These are phyloP conservation scores for Thermothelomyces thermophilus DNA, from an alignment of 2,329 filamentous ascomycete species.

Conservation along the genomic window DNA sequence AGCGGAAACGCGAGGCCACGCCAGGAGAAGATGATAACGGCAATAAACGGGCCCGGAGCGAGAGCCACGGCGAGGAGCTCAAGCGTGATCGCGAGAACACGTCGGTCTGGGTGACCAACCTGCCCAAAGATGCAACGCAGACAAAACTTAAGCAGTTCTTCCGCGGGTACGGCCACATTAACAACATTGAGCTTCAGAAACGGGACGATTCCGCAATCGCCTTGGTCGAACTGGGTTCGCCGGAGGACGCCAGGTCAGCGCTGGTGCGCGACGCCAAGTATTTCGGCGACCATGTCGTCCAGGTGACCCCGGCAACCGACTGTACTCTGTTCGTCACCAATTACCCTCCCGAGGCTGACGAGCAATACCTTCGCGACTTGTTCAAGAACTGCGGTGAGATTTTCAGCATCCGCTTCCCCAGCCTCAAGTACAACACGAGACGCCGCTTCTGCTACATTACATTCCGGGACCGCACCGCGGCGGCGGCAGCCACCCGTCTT, in stretches of 20 bases:
- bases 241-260: slow-evolving; percentile 75
- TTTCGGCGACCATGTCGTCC: slow-evolving; percentile 65
- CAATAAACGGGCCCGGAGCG: slow-evolving; percentile 61
- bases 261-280: slow-evolving; percentile 75
- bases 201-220: slow-evolving; percentile 59
- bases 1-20: slow-evolving; percentile 68
- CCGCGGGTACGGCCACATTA: slow-evolving; percentile 79
- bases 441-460: slow-evolving; percentile 94
- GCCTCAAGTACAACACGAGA: slow-evolving; percentile 78
- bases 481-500: slow-evolving; percentile 64
- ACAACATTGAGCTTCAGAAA: slow-evolving; percentile 62
- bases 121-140: slow-evolving; percentile 64
- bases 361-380: slow-evolving; percentile 59
- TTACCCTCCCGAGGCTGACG: slow-evolving; percentile 72
- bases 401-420: slow-evolving; percentile 80
- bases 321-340: slow-evolving; percentile 88
- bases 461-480: slow-evolving; percentile 64
- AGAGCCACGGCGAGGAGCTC: slow-evolving; percentile 32
- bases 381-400: slow-evolving; percentile 75
- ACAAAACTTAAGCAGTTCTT: slow-evolving; percentile 83
- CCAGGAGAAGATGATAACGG: slow-evolving; percentile 43
- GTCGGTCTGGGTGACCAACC: slow-evolving; percentile 70
- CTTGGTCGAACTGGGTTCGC: slow-evolving; percentile 75
- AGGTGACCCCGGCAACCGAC: slow-evolving; percentile 66
- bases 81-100: slow-evolving; percentile 89